Percentiles rank a stretch among this genome's conserved stretches.
phyloP scores from a whole-genome alignment of 352 stramenopile species.

The Pythium plurisporium region DNA sequence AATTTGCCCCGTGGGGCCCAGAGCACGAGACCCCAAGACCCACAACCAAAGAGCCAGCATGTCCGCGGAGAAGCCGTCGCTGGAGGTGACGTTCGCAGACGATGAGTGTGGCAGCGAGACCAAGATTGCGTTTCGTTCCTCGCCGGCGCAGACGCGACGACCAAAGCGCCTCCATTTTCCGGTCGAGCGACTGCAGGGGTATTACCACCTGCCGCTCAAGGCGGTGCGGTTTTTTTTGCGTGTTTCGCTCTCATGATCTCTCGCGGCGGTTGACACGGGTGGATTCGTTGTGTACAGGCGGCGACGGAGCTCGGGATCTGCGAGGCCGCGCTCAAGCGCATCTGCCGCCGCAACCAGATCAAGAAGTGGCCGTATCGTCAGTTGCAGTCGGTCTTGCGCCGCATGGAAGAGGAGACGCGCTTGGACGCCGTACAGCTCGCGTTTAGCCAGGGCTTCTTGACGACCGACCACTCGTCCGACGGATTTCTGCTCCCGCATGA shows the following conservation, averaged over 20 bases:
- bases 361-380: constrained; percentile 72
- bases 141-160: not conserved
- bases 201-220: constrained; percentile 74
- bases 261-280: not conserved
- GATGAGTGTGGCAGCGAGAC: no score
- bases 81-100: not conserved
- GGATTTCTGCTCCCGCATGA: constrained; percentile 23
- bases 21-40: no score
- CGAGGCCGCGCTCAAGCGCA: constrained; percentile 79
- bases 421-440: not conserved
- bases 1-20: not conserved
- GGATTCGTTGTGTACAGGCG: constrained; percentile 27
- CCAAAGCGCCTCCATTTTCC: constrained; percentile 50
- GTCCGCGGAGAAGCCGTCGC: not conserved
- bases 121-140: no score
- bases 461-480: not conserved
- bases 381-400: constrained; percentile 49
- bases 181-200: constrained; percentile 47
- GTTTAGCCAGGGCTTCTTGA: not conserved
- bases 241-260: no score
- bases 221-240: constrained; percentile 36
- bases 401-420: constrained; percentile 26
- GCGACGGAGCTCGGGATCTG: constrained; percentile 55
- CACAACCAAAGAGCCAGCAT: no score
- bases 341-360: constrained; percentile 69